phyloP scores from a whole-genome alignment of 768 basidiomycete species.

The Nevesoporus exiguus region DNA sequence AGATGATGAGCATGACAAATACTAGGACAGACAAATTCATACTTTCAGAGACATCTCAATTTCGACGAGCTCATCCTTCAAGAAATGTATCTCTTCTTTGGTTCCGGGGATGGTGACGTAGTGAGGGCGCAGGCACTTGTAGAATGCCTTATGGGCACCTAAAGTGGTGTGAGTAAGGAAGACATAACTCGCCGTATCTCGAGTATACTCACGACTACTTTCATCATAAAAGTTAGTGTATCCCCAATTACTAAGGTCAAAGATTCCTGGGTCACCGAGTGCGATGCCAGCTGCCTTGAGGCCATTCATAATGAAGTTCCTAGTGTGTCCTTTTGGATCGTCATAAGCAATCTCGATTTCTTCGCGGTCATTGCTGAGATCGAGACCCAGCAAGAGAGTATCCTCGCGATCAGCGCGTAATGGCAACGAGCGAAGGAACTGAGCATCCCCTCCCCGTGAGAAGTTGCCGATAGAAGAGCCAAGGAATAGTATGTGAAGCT shows the following conservation, averaged over 20 bases:
- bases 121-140: conserved; percentile 62
- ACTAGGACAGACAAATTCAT: conserved; percentile 3
- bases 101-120: conserved; percentile 49
- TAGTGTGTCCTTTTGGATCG: conserved; percentile 70
- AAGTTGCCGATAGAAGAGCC: conserved; percentile 95
- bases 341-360: conserved; percentile 86
- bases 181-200: not conserved
- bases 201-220: conserved; percentile 38
- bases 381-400: conserved; percentile 87
- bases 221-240: conserved; percentile 64
- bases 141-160: conserved; percentile 87
- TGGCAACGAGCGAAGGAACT: conserved; percentile 77
- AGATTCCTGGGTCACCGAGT: conserved; percentile 63
- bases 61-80: conserved; percentile 71
- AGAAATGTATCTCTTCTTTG: conserved; percentile 48
- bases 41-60: conserved; percentile 92
- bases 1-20: not conserved
- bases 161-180: conserved; percentile 2
- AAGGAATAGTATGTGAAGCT: conserved; percentile 84
- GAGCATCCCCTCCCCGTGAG: conserved; percentile 56
- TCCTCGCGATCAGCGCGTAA: conserved; percentile 72
- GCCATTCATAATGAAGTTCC: conserved; percentile 83
- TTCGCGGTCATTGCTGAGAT: conserved; percentile 70
- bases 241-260: conserved; percentile 69
- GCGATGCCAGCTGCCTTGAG: conserved; percentile 63